These are phyloP conservation scores for Neopestalotiopsis sp. DNA, from an alignment of 2,329 filamentous ascomycete genomes.

Conservation along the genomic window DNA sequence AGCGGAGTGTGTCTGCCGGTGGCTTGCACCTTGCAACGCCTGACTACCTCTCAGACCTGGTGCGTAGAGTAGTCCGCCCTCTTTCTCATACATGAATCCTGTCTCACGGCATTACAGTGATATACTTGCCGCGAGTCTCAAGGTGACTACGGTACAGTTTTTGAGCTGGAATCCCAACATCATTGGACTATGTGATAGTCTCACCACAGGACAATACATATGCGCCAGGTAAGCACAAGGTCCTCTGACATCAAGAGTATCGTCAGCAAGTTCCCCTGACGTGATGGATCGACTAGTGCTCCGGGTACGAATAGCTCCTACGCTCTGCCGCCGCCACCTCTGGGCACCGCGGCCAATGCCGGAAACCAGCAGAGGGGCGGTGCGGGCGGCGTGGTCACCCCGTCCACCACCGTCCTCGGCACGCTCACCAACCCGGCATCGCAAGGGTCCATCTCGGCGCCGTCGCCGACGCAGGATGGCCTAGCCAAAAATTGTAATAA, in stretches of 20 bases:
- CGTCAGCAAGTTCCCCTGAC: not conserved
- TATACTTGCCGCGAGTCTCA: not conserved
- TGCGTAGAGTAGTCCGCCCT: not conserved
- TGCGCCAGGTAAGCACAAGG: constrained; percentile 6
- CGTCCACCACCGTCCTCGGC: constrained; percentile 2
- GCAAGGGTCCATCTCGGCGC: constrained; percentile 15
- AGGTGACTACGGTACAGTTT: not conserved
- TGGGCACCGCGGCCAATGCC: constrained; percentile 14
- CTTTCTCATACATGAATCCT: not conserved
- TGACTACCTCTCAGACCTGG: constrained; percentile 1
- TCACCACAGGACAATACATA: constrained; percentile 7
- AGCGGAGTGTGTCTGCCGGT: not conserved
- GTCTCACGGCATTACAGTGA: not conserved
- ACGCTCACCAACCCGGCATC: constrained; percentile 1
- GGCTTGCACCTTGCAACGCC: constrained; percentile 11
- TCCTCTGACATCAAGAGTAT: not conserved
- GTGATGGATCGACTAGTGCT: not conserved
- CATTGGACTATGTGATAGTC: constrained; percentile 9
- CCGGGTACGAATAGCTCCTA: constrained; percentile 12
- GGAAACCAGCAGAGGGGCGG: constrained; percentile 17
- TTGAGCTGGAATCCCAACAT: constrained; percentile 15
- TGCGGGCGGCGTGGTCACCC: constrained; percentile 9
- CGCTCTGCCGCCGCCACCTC: not conserved
- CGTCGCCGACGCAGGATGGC: constrained; percentile 21
- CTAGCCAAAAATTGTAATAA: constrained; percentile 18